phyloP scores from a whole-genome alignment of 768 basidiomycete species.

The Psilocybe sp. region DNA sequence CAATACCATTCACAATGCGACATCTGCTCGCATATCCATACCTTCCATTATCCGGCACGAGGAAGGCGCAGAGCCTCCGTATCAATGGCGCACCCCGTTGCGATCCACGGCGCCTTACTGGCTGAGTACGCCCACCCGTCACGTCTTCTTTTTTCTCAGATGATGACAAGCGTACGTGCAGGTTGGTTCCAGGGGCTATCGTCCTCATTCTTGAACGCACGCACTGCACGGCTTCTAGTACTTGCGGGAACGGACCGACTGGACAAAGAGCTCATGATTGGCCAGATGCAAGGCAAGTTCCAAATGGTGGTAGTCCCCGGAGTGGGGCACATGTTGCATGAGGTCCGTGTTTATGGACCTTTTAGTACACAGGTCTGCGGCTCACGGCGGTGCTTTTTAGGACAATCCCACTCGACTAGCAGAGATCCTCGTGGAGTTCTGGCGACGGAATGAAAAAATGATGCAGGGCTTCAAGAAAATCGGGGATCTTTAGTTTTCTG shows the following conservation, averaged over 20 bases:
- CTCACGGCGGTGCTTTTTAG: constrained; percentile 34
- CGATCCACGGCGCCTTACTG: constrained; percentile 86
- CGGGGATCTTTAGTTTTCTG: constrained; percentile 35
- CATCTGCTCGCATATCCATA: constrained; percentile 86
- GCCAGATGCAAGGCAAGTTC: constrained; percentile 96
- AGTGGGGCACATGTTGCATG: constrained; percentile 93
- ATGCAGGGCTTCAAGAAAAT: constrained; percentile 59
- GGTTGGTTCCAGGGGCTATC: constrained; percentile 93
- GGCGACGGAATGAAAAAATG: constrained; percentile 82
- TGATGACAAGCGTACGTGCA: constrained; percentile 22
- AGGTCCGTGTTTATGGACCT: constrained; percentile 46
- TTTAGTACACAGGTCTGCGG: background rate
- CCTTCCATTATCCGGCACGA: constrained; percentile 68
- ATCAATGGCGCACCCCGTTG: constrained; percentile 84
- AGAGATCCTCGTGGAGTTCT: constrained; percentile 82
- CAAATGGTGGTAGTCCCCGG: constrained; percentile 85
- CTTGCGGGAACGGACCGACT: constrained; percentile 92
- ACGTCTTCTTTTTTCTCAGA: background rate
- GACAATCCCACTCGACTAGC: constrained; percentile 85
- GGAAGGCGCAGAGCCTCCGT: constrained; percentile 37
- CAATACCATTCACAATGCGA: constrained; percentile 75
- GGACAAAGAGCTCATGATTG: constrained; percentile 93
- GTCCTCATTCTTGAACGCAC: constrained; percentile 68
- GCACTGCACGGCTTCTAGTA: constrained; percentile 82
- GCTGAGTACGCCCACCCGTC: constrained; percentile 54